These are phyloP conservation scores for Pythium folliculosum DNA, from an alignment of 352 stramenopile species.

Conservation along the genomic window DNA sequence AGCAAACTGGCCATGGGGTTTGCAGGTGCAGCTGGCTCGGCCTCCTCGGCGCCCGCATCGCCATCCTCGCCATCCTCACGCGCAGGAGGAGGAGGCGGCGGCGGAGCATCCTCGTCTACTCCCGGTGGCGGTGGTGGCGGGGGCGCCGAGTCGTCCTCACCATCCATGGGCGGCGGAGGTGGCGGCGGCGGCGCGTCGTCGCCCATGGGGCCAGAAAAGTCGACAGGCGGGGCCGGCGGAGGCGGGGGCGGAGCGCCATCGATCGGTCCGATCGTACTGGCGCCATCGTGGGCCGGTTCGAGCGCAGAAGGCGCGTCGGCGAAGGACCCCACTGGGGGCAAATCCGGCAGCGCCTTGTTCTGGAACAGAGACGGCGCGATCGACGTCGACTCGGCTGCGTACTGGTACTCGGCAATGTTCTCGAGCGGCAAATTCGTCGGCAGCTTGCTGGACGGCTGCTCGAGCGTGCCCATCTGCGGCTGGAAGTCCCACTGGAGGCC, in stretches of 20 bases:
- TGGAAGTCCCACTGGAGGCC: conserved; percentile 83
- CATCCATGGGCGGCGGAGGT: conserved; percentile 42
- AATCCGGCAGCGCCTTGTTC: conserved; percentile 72
- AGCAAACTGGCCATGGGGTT: conserved; percentile 32
- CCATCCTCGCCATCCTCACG: conserved; percentile 9
- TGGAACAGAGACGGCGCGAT: conserved; percentile 87
- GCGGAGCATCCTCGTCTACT: conserved; percentile 30
- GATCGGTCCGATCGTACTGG: conserved; percentile 57
- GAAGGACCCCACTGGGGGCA: conserved; percentile 67
- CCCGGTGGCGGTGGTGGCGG: conserved; percentile 29
- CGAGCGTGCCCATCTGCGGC: conserved; percentile 63
- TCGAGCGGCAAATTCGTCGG: conserved; percentile 77
- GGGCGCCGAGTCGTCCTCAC: conserved; percentile 45
- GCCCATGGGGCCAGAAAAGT: conserved; percentile 42
- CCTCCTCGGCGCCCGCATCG: conserved; percentile 4
- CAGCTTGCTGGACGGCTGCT: conserved; percentile 72
- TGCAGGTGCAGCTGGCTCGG: conserved; percentile 13
- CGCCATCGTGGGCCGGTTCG: conserved; percentile 53
- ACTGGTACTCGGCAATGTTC: conserved; percentile 82
- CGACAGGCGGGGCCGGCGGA: conserved; percentile 54
- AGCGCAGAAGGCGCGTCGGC: conserved; percentile 59
- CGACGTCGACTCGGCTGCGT: conserved; percentile 57
- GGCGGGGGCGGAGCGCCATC: conserved; percentile 66
- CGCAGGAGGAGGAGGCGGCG: conserved; percentile 16
- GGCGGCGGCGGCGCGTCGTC: conserved; percentile 52